Evolutionary conservation across 148 eudicot genomes (phyloP).

Genomic region (Beta vulgaris): DNA sequence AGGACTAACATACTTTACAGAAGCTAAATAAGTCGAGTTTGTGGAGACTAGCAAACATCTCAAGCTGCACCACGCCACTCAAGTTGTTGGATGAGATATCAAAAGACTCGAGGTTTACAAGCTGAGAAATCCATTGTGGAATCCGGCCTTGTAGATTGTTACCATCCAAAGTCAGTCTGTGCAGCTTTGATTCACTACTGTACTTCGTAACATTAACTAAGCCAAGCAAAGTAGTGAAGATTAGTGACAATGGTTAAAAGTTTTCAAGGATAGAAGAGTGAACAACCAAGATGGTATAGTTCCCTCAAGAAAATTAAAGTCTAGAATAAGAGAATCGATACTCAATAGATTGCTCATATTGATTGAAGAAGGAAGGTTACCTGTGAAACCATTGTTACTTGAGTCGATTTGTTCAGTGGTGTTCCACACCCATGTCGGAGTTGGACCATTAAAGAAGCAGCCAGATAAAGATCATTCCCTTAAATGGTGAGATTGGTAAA

Average conservation of each 20-base stretch:
- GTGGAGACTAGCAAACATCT: not conserved
- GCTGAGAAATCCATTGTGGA: not conserved
- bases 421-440: not conserved
- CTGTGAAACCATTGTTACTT: not conserved
- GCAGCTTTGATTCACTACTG: not conserved
- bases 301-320: not conserved
- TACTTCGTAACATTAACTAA: not conserved
- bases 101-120: not conserved
- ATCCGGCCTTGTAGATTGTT: not conserved
- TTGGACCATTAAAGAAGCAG: not conserved
- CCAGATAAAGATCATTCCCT: not conserved
- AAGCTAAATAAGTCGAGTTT: not conserved
- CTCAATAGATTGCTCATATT: not conserved
- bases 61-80: not conserved
- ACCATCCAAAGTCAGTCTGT: not conserved
- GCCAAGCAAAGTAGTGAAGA: not conserved
- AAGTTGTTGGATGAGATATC: not conserved
- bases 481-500: not conserved
- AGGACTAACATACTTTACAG: not conserved
- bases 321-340: not conserved
- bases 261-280: not conserved
- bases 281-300: not conserved
- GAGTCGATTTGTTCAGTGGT: not conserved
- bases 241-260: not conserved
- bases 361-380: slow-evolving; percentile 1